Conservation (phyloP, 169 alveolate genomes). For the Eimeria falciformis region DNA sequence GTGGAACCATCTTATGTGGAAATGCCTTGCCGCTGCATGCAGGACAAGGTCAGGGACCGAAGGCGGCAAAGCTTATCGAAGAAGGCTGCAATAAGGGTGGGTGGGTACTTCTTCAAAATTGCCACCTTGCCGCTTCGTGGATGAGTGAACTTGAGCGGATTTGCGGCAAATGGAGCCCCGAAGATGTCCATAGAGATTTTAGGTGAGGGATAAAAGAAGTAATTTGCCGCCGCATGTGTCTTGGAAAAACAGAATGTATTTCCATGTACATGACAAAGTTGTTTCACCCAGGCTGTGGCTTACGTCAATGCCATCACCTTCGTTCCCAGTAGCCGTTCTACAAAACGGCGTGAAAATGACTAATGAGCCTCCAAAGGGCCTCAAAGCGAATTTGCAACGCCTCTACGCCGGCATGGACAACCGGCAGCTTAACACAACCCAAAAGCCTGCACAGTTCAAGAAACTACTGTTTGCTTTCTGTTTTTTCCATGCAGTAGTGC, state of each 20-base stretch:
- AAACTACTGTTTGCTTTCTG: conserved; percentile 93
- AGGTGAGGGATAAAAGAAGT: conserved; percentile 91
- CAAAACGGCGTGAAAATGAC: conserved; percentile 95
- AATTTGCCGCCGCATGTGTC: no score
- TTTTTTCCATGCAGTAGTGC: conserved; percentile 97
- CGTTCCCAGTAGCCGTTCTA: conserved; percentile 87
- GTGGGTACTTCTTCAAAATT: conserved; percentile 95
- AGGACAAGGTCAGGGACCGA: conserved; percentile 96
- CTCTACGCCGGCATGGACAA: conserved; percentile 72
- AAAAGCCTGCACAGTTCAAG: conserved; percentile 91
- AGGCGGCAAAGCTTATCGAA: conserved; percentile 93
- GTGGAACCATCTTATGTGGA: no score
- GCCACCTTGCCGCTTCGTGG: conserved; percentile 96
- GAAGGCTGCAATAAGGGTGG: conserved; percentile 92
- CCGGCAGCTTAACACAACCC: conserved; percentile 82
- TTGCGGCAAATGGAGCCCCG: conserved; percentile 85
- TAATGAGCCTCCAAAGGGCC: conserved; percentile 97
- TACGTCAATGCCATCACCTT: conserved; percentile 93
- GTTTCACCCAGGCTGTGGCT: conserved; percentile 88
- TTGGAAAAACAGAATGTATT: conserved; percentile 89
- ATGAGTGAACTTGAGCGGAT: conserved; percentile 94
- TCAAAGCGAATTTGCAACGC: conserved; percentile 90
- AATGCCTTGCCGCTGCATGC: conserved; percentile 31
- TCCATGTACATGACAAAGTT: conserved; percentile 13
- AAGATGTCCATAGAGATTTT: conserved; percentile 76